phyloP scores from a whole-genome alignment of 2,329 filamentous ascomycete genomes.

The Penicillium capsulatum region DNA sequence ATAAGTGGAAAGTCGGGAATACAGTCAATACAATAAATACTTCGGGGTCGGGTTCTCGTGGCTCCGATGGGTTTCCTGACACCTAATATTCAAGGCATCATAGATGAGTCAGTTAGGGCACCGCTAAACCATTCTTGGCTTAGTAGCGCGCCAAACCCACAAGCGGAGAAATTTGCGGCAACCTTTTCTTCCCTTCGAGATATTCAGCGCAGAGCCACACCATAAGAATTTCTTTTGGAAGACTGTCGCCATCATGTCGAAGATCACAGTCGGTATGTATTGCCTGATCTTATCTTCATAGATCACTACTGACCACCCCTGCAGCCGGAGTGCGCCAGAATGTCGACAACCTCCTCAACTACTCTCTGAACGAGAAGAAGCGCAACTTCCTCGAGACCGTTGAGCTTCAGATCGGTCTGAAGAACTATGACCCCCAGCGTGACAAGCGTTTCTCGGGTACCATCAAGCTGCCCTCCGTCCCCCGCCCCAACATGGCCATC shows the following conservation, averaged over 20 bases:
- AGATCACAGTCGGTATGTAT: slow-evolving; percentile 55
- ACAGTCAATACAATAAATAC: no score
- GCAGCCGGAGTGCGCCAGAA: slow-evolving; percentile 89
- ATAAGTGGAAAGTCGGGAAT: no score
- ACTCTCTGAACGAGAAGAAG: slow-evolving; percentile 95
- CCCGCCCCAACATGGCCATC: slow-evolving; percentile 85
- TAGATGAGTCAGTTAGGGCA: slow-evolving; percentile 20
- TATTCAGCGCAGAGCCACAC: slow-evolving; percentile 58
- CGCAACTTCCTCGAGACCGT: slow-evolving; percentile 96
- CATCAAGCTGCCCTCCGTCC: slow-evolving; percentile 88
- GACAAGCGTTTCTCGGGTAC: slow-evolving; percentile 99
- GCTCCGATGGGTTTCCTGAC: no score
- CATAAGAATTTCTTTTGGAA: slow-evolving; percentile 82
- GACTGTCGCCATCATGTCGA: slow-evolving; percentile 65
- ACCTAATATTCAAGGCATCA: neutral
- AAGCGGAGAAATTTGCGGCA: slow-evolving; percentile 37
- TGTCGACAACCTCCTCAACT: slow-evolving; percentile 89
- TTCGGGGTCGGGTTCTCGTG: no score
- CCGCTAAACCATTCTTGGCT: slow-evolving; percentile 26
- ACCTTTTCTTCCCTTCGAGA: slow-evolving; percentile 29
- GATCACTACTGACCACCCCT: slow-evolving; percentile 13
- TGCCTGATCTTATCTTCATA: neutral
- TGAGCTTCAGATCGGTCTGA: slow-evolving; percentile 78
- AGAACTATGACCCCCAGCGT: slow-evolving; percentile 99
- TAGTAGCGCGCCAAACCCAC: slow-evolving; percentile 33